Conservation (phyloP, 306 rosid genomes). For the Citrullus colocynthis region DNA sequence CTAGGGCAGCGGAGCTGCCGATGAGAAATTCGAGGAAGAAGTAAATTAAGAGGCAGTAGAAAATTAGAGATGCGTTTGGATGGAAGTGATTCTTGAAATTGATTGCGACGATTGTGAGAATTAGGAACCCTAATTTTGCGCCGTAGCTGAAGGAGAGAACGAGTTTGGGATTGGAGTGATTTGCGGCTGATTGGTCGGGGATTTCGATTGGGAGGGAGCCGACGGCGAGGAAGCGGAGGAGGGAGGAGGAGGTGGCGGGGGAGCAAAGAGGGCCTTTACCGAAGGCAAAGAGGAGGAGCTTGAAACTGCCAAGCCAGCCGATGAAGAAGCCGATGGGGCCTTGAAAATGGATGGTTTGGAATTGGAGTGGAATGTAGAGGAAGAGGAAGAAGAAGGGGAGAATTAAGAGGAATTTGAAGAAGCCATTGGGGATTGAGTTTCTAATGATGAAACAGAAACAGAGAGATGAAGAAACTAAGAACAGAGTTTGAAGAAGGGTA, state of each 20-base stretch:
- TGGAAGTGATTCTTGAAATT: constrained; percentile 11
- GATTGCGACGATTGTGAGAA: background rate
- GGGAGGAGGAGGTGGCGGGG: constrained; percentile 22
- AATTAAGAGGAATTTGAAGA: background rate
- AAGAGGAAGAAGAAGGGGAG: constrained; percentile 28
- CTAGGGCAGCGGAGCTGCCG: constrained; percentile 23
- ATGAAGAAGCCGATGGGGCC: constrained; percentile 24
- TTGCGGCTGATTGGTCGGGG: constrained; percentile 8
- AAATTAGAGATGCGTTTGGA: constrained; percentile 19
- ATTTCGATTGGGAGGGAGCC: constrained; percentile 64
- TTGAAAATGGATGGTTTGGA: constrained; percentile 20
- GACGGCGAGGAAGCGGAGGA: constrained; percentile 30
- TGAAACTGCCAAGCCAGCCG: constrained; percentile 32
- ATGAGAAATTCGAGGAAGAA: constrained; percentile 31
- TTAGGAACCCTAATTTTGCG: background rate
- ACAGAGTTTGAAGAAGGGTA: constrained; percentile 17
- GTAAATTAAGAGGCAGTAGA: constrained; percentile 38
- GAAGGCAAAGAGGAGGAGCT: constrained; percentile 33
- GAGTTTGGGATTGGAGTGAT: constrained; percentile 16
- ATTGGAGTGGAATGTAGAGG: constrained; percentile 37
- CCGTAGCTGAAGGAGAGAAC: constrained; percentile 11
- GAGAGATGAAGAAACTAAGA: constrained; percentile 15
- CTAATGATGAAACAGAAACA: constrained; percentile 16
- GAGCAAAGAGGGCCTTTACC: constrained; percentile 27
- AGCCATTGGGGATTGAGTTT: constrained; percentile 13